phyloP scores from a whole-genome alignment of 345 rosid genomes.

The Camelina neglecta region DNA sequence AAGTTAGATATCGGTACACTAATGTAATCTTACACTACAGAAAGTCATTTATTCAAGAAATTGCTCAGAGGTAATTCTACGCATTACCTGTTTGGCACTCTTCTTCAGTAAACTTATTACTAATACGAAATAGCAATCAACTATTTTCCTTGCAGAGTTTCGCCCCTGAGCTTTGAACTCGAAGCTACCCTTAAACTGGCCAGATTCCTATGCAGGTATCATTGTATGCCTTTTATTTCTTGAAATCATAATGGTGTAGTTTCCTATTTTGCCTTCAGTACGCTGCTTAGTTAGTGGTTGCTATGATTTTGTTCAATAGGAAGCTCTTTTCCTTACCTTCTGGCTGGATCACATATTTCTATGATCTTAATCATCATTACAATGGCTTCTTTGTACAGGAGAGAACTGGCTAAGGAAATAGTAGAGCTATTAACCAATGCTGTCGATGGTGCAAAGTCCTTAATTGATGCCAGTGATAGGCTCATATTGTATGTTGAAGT shows the following conservation, averaged over 20 bases:
- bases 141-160: constrained; percentile 69
- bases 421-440: constrained; percentile 91
- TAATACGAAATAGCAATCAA: constrained; percentile 22
- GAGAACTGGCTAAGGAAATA: constrained; percentile 86
- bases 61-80: constrained; percentile 74
- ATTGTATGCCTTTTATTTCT: constrained; percentile 28
- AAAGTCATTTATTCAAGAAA: constrained; percentile 93
- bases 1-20: constrained; percentile 77
- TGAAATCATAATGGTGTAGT: background rate
- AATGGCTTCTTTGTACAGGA: constrained; percentile 53
- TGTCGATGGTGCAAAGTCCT: constrained; percentile 93
- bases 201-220: constrained; percentile 94
- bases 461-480: constrained; percentile 94
- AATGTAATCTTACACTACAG: constrained; percentile 85
- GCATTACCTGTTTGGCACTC: constrained; percentile 6
- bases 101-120: constrained; percentile 26
- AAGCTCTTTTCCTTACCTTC: background rate
- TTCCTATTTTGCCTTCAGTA: constrained; percentile 16
- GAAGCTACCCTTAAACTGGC: constrained; percentile 95
- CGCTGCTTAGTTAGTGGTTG: constrained; percentile 10
- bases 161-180: constrained; percentile 97
- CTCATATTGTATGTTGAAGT: constrained; percentile 87
- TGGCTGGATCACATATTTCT: constrained; percentile 20
- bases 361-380: constrained; percentile 21
- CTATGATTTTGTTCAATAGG: background rate